These are phyloP conservation scores for Caloboletus inedulis DNA, from an alignment of 1,284 basidiomycete genomes.

Conservation along the genomic window DNA sequence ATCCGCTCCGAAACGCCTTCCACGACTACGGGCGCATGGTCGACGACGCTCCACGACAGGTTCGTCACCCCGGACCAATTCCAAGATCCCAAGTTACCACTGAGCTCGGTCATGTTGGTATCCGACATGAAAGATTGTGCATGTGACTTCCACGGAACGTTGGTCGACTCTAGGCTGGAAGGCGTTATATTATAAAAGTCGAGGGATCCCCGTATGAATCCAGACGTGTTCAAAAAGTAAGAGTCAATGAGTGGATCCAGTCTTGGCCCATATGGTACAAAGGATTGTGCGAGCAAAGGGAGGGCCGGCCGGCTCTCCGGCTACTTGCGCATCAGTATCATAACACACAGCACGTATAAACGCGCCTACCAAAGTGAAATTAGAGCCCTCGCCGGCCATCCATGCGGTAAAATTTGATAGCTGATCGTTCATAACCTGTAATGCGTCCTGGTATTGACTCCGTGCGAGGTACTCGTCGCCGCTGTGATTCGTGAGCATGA, in stretches of 20 bases:
- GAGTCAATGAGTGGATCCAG: conserved; percentile 49
- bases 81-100: conserved; percentile 54
- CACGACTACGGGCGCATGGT: conserved; percentile 41
- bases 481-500: conserved; percentile 69
- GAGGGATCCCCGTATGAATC: conserved; percentile 64
- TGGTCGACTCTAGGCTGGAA: conserved; percentile 35
- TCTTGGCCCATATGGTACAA: conserved; percentile 45
- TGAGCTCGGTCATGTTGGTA: conserved; percentile 50
- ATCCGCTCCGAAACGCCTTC: conserved; percentile 41
- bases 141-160: conserved; percentile 47
- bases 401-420: conserved; percentile 70
- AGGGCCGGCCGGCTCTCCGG: conserved; percentile 47
- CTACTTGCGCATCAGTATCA: conserved; percentile 37
- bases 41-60: conserved; percentile 61
- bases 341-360: neutral
- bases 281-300: conserved; percentile 47
- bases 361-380: conserved; percentile 60
- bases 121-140: conserved; percentile 49
- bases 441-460: conserved; percentile 60
- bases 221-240: conserved; percentile 74
- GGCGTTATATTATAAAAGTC: conserved; percentile 63
- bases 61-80: conserved; percentile 66
- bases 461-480: conserved; percentile 60
- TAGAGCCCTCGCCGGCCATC: conserved; percentile 63
- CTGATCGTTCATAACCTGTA: conserved; percentile 55